Evolutionary conservation across 768 basidiomycete genomes (phyloP).

Genomic region (Favolaschia claudopus): DNA sequence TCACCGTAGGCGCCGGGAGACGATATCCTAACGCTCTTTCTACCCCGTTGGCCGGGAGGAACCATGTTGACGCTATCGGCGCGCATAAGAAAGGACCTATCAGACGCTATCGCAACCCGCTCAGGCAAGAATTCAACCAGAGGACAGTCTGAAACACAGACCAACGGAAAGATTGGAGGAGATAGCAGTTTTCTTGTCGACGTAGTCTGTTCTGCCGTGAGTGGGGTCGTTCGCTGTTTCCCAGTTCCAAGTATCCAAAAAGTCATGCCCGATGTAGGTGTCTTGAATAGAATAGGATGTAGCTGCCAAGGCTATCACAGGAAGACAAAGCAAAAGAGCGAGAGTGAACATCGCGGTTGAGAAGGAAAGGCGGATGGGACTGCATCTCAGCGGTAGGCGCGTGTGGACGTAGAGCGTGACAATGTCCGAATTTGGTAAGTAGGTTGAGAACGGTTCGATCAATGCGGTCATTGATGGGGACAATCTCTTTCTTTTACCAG

Average conservation of each 20-base stretch:
- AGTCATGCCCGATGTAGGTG: conserved; percentile 41
- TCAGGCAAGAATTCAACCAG: not conserved
- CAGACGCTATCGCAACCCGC: conserved; percentile 40
- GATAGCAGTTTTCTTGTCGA: conserved; percentile 52
- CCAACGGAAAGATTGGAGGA: conserved; percentile 55
- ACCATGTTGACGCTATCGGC: conserved; percentile 55
- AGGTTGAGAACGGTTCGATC: too few species aligned
- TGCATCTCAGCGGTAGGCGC: not conserved
- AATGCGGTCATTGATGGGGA: too few species aligned
- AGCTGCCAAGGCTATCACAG: not conserved
- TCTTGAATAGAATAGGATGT: conserved; percentile 29
- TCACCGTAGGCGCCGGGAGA: conserved; percentile 55
- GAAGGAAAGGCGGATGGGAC: conserved; percentile 4
- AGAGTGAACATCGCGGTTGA: conserved; percentile 13
- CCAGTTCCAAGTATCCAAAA: conserved; percentile 61
- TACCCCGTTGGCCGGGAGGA: conserved; percentile 48
- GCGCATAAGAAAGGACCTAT: conserved; percentile 62
- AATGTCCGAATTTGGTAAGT: too few species aligned
- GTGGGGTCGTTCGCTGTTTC: conserved; percentile 65
- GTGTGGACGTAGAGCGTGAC: not conserved
- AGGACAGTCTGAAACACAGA: conserved; percentile 28
- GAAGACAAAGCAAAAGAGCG: conserved; percentile 12
- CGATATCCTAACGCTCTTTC: conserved; percentile 62
- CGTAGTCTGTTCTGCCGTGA: conserved; percentile 69
- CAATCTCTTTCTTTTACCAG: too few species aligned